Base-by-base conservation (phyloP, 2,329 filamentous ascomycete genomes). In the Corinectria fuckeliana region DNA sequence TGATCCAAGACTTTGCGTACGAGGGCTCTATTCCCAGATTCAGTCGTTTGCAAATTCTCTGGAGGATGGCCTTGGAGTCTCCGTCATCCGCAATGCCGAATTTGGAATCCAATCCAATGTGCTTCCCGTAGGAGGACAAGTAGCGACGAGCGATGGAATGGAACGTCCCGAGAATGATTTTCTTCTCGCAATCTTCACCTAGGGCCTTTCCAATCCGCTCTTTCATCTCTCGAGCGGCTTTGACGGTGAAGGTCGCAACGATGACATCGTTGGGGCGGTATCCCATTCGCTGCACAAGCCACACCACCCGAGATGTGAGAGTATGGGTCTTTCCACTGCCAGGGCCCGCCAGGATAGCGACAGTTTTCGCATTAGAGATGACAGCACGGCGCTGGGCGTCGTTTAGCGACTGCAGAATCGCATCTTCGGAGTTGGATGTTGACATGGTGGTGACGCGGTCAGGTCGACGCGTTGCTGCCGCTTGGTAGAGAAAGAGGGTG, bases 221-320 rank as follows among this genome's bases (percentile, higher is more conserved):
- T 70, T 93, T 92, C 94, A 99, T 99, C 79, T 98, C 94, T 16
- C 81, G 86, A 16, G 93, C 92, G 1, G 95, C 93, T 75, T 98
- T 98, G 74, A 97, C 93, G 2, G 95, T 99, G 73, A 99, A 99
- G 0, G 94, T 98, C 62, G 94, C 95, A 60, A 97, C 94, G 60
- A 99, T 88, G 69, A 98, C 88, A 78, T 97, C 92, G 78, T 91
- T 88, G 70, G 94, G 94, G 56, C 87, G 85, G 68, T 92, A 86
- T 39, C 88, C 86, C 67, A 86, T 80, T 69, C 90, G 82, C 50
- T 89, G 85, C 53, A 97, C 85, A 26, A 97, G 86, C 82, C 94
- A 96, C 68, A 93, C 93, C 58, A 97, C 92, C 62, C 95, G 90
- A 42, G 93, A 92, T 0, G 93, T 97, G 53, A 99, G 82, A 1